Evolutionary conservation across 768 basidiomycete species (phyloP).

Genomic region (Amyloporia xantha): DNA sequence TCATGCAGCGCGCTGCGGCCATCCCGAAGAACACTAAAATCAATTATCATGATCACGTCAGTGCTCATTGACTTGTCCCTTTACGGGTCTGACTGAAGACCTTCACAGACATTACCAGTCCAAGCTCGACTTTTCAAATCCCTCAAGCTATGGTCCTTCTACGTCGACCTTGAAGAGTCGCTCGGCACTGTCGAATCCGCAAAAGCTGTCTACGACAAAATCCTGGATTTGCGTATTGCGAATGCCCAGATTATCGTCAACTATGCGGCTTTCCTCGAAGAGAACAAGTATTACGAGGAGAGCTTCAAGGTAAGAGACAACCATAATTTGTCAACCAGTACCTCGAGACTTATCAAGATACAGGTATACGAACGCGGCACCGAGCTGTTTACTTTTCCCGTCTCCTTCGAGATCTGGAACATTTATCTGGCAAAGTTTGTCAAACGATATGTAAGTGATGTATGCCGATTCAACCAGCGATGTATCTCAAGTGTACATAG

Average conservation of each 20-base stretch:
- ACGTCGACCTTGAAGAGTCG: slow-evolving; percentile 95
- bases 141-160: slow-evolving; percentile 97
- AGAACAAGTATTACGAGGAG: slow-evolving; percentile 97
- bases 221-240: slow-evolving; percentile 92
- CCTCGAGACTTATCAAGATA: not conserved
- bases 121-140: slow-evolving; percentile 96
- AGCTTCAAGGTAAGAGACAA: slow-evolving; percentile 77
- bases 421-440: slow-evolving; percentile 97
- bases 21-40: slow-evolving; percentile 86
- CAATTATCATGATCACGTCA: slow-evolving; percentile 92
- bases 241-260: slow-evolving; percentile 98
- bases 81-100: slow-evolving; percentile 9
- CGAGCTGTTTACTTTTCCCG: slow-evolving; percentile 94
- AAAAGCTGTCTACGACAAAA: slow-evolving; percentile 93
- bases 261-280: slow-evolving; percentile 94
- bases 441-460: slow-evolving; percentile 78
- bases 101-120: slow-evolving; percentile 62
- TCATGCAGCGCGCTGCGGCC: slow-evolving; percentile 95
- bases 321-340: not conserved
- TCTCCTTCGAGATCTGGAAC: slow-evolving; percentile 99
- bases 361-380: slow-evolving; percentile 96
- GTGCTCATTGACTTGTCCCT: slow-evolving; percentile 19
- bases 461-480: not conserved
- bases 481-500: slow-evolving; percentile 30
- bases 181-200: slow-evolving; percentile 90